Base-by-base conservation (phyloP, 306 rosid species). In the Gynostemma pentaphyllum region DNA sequence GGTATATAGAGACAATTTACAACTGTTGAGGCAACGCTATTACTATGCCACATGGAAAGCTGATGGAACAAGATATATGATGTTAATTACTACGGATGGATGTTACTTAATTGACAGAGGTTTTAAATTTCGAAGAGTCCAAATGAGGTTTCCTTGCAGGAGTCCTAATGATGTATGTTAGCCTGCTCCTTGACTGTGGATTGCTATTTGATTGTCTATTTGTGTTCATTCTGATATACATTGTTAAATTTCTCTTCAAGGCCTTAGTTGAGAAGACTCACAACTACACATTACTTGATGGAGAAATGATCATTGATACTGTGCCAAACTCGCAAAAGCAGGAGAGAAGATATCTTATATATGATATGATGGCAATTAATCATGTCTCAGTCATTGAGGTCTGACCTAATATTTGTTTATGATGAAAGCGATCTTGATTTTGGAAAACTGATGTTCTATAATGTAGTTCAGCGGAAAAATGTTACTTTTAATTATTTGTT, bases 11-110 rank as follows among this genome's bases (percentile, higher is more conserved):
- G 96, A 85, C 1, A 90, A 90, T 75, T 79, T 90, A 62, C 95
- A 86, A 76, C 79, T 90, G 71, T 76, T 90, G 75, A 77, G 92
- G 73, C 97, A 90, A 63, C 97, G 96, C 26, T 90, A 87, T 73
- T 90, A 90, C 72, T 90, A 90, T 81, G 97, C 97, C 64, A 90
- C 97, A 13, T 90, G 97, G 97, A 90, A 90, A 85, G 97, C 97
- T 75, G 95, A 90, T 70, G 97, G 97, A 74, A 90, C 97, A 24
- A 79, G 97, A 73, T 90, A 90, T 76, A 90, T 90, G 97, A 87
- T 90, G 97, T 81, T 87, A 67, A 85, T 87, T 67, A 90, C 86
- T 23, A 50, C 81, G 79, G 97, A 90, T 75, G 97, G 97, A 27
- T 90, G 97, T 75, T 90, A 81, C 82, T 81, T 90, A 77, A 74